Percentiles rank a stretch among this genome's conserved stretches.
Conservation (phyloP, 345 rosid genomes). For the Angophora floribunda region DNA sequence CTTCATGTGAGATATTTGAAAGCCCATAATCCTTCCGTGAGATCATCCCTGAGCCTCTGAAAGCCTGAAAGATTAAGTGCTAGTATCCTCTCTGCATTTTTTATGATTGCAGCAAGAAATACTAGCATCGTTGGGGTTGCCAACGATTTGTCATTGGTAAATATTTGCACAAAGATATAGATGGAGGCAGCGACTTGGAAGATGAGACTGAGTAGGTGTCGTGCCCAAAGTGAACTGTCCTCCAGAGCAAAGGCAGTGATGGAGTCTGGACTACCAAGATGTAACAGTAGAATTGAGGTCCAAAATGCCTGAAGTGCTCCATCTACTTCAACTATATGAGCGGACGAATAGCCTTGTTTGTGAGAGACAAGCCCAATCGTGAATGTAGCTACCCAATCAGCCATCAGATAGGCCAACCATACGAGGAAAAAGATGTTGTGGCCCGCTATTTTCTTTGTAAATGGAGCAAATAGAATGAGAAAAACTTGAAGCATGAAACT, state of each 20-base stretch:
- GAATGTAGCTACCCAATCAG: background rate
- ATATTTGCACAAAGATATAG: background rate
- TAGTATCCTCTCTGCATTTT: background rate
- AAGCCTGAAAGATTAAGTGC: background rate
- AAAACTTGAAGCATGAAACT: rapidly evolving
- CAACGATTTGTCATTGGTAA: background rate
- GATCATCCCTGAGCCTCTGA: background rate
- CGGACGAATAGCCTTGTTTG: background rate
- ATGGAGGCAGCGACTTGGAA: background rate
- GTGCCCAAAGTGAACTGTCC: background rate
- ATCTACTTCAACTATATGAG: background rate
- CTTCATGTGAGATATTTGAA: background rate
- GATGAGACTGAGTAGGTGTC: background rate
- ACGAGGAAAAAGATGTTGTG: rapidly evolving
- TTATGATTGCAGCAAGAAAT: background rate
- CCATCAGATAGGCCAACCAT: background rate
- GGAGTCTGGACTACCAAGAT: background rate
- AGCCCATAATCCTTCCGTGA: no score
- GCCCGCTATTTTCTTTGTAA: background rate
- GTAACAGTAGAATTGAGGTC: background rate
- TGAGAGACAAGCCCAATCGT: background rate
- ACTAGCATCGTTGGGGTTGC: background rate
- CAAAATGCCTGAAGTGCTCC: background rate
- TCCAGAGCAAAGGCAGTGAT: background rate
- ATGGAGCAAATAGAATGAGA: background rate